Percentiles rank a stretch among this genome's conserved stretches.
phyloP scores from a whole-genome alignment of 2,329 filamentous ascomycete genomes.

The Botrytis medusae region DNA sequence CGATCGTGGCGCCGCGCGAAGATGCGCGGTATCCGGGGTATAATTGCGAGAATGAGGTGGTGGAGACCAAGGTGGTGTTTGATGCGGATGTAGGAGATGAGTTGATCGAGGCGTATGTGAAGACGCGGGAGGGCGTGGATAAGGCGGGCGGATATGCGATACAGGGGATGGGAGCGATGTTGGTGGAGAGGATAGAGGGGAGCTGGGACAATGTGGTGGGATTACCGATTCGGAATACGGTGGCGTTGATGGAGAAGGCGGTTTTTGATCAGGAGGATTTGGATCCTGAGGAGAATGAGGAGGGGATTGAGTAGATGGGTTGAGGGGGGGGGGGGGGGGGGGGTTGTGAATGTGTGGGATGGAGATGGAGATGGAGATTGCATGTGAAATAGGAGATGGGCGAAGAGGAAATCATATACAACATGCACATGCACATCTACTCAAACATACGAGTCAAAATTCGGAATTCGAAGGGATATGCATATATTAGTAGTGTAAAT shows the following conservation, averaged over 20 bases:
- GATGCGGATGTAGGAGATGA: constrained; percentile 75
- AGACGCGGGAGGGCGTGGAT: constrained; percentile 87
- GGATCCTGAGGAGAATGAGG: constrained; percentile 46
- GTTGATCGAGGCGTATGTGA: constrained; percentile 77
- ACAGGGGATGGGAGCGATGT: constrained; percentile 81
- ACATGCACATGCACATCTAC: not conserved
- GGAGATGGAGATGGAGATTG: not conserved
- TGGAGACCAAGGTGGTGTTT: constrained; percentile 92
- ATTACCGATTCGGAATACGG: constrained; percentile 73
- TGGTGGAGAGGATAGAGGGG: constrained; percentile 88
- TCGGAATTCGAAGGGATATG: no score
- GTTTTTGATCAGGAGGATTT: constrained; percentile 69
- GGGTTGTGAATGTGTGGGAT: no score
- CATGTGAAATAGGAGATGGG: not conserved
- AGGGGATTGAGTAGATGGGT: constrained; percentile 19
- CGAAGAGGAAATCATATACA: not conserved
- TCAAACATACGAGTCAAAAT: not conserved
- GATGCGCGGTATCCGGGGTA: constrained; percentile 85
- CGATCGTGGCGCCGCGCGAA: constrained; percentile 76
- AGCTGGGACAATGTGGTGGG: constrained; percentile 93
- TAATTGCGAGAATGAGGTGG: constrained; percentile 73
- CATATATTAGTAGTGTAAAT: not conserved
- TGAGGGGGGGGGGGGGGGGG: no score
- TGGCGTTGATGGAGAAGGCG: constrained; percentile 87
- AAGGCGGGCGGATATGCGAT: constrained; percentile 96